phyloP scores from a whole-genome alignment of 31 red algal genomes.

The Bonnemaisonia californica region DNA sequence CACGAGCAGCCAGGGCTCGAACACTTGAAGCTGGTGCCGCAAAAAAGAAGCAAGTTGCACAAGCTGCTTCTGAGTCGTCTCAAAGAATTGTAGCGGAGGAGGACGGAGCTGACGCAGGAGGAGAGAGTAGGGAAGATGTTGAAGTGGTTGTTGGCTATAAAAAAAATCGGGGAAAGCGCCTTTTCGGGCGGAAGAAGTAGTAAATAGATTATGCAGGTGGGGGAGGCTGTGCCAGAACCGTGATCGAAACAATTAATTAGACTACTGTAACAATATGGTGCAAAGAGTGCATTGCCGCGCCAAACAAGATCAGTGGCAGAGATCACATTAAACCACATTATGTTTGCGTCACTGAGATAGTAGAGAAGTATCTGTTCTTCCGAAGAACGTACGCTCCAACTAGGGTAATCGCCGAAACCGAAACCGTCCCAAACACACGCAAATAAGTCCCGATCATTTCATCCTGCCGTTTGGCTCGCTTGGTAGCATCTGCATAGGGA shows the following conservation, averaged over 20 bases:
- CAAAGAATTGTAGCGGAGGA: slow-evolving; percentile 26
- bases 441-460: slow-evolving; percentile 17
- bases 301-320: too few relatives aligned
- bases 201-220: too few relatives aligned
- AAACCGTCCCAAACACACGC: not conserved
- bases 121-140: not conserved
- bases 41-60: not conserved
- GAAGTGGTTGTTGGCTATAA: slow-evolving; percentile 38
- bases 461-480: slow-evolving; percentile 58
- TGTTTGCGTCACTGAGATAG: too few relatives aligned
- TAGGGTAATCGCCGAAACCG: too few relatives aligned
- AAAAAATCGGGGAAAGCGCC: slow-evolving; percentile 14
- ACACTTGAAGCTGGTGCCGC: slow-evolving; percentile 30
- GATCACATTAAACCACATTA: too few relatives aligned
- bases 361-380: too few relatives aligned
- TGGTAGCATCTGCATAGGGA: slow-evolving; percentile 81
- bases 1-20: slow-evolving; percentile 45
- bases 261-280: too few relatives aligned
- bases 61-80: slow-evolving; percentile 5
- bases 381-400: too few relatives aligned
- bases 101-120: slow-evolving; percentile 20
- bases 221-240: too few relatives aligned
- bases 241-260: too few relatives aligned
- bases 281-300: too few relatives aligned
- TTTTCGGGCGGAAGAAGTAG: slow-evolving; percentile 24